A percentile compares a stretch with the other conserved stretches of the same genome.
Conservation (phyloP, 2,329 filamentous ascomycete species). For the Drechslerella dactyloides region DNA sequence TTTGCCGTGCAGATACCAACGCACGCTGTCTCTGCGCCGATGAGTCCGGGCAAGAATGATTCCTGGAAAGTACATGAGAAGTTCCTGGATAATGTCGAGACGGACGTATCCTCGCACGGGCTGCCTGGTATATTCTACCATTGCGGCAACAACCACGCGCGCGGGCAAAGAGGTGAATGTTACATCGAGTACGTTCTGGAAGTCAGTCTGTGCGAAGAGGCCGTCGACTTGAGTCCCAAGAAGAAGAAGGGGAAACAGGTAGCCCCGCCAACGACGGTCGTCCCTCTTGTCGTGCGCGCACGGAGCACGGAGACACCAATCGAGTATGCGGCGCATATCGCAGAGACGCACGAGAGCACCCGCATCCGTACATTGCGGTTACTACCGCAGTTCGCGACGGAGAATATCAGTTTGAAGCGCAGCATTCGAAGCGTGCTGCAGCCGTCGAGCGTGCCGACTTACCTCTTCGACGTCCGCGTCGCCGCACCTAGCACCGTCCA, state of each 20-base stretch:
- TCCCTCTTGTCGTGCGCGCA: conserved; percentile 23
- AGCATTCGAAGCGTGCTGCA: conserved; percentile 32
- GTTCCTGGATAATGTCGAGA: conserved; percentile 40
- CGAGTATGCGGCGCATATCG: conserved; percentile 14
- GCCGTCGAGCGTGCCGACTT: conserved; percentile 32
- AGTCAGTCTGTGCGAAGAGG: conserved; percentile 34
- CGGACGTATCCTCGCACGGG: conserved; percentile 28
- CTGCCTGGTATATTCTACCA: conserved; percentile 46
- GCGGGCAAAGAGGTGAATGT: conserved; percentile 15
- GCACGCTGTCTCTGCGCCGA: conserved; percentile 21
- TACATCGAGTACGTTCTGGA: conserved; percentile 43
- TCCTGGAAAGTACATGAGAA: conserved; percentile 35
- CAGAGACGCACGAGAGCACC: conserved; percentile 7
- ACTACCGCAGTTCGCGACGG: conserved; percentile 29
- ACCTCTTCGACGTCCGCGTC: conserved; percentile 34
- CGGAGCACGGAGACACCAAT: conserved; percentile 34
- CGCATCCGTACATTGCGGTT: conserved; percentile 28
- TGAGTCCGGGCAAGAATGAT: conserved; percentile 10
- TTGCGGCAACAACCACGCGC: conserved; percentile 23
- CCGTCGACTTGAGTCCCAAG: too few relatives aligned
- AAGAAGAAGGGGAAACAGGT: conserved; percentile 12
- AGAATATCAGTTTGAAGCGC: conserved; percentile 27
- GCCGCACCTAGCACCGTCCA: conserved; percentile 25
- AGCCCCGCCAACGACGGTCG: conserved; percentile 19
- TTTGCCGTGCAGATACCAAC: conserved; percentile 29